Evolutionary conservation across 116 monocot species (phyloP).

Genomic region (Phalaenopsis hybrid): DNA sequence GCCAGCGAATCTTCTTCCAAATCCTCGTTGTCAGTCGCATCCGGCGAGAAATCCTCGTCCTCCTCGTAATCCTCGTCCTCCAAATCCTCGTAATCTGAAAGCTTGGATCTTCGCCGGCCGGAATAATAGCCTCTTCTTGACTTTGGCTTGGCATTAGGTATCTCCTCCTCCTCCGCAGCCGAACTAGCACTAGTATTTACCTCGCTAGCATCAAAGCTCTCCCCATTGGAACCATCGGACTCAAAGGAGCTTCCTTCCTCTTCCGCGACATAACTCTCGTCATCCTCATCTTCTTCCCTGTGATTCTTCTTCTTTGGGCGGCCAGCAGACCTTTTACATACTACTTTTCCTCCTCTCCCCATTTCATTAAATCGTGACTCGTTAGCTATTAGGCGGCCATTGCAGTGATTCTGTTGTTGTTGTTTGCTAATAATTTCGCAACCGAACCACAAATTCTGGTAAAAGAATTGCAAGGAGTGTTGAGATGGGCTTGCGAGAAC

Average conservation of each 20-base stretch:
- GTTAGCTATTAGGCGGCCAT: neutral
- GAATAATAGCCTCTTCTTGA: conserved; percentile 16
- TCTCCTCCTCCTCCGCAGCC: conserved; percentile 17
- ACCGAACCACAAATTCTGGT: neutral
- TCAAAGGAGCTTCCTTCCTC: conserved; percentile 42
- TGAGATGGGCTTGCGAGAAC: neutral
- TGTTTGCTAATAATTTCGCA: neutral
- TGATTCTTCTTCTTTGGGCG: conserved; percentile 15
- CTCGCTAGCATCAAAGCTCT: conserved; percentile 21
- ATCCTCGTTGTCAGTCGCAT: conserved; percentile 21
- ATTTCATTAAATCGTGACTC: conserved; percentile 7
- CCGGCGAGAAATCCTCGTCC: conserved; percentile 56
- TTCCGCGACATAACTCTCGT: conserved; percentile 44
- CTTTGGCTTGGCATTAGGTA: conserved; percentile 9
- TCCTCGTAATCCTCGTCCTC: conserved; percentile 45
- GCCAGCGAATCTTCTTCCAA: neutral
- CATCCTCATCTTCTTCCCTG: conserved; percentile 24
- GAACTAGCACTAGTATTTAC: conserved; percentile 6
- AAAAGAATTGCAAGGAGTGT: neutral
- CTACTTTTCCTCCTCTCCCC: conserved; percentile 21
- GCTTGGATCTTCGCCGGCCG: conserved; percentile 8
- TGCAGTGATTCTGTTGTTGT: neutral
- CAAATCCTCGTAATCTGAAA: conserved; percentile 30
- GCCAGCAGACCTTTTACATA: conserved; percentile 11
- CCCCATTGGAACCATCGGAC: conserved; percentile 24